These are phyloP conservation scores for Urtica urens DNA, from an alignment of 306 rosid species.

Conservation along the genomic window DNA sequence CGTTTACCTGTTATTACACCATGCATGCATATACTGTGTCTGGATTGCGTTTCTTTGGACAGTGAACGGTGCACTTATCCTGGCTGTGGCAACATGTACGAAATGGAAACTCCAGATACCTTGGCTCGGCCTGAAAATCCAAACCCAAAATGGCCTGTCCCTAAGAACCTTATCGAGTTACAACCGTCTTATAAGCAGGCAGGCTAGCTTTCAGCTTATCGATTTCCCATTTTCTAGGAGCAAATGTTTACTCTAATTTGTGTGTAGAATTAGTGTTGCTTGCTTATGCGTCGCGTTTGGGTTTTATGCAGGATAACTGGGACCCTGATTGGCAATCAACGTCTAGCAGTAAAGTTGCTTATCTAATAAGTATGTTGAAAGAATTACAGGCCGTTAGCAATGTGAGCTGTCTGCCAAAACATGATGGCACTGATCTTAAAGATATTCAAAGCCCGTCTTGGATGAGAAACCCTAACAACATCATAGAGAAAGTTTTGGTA, in stretches of 20 bases:
- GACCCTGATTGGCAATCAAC: constrained; percentile 99
- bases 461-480: constrained; percentile 19
- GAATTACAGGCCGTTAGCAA: constrained; percentile 50
- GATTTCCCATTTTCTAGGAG: not conserved
- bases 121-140: constrained; percentile 88
- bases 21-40: constrained; percentile 84
- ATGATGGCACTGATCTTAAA: constrained; percentile 16
- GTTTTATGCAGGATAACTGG: constrained; percentile 74
- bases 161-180: constrained; percentile 91
- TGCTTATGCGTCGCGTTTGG: constrained; percentile 12
- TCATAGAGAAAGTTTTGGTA: constrained; percentile 64
- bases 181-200: constrained; percentile 97
- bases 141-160: constrained; percentile 92
- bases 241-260: not conserved
- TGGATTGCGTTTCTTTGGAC: constrained; percentile 78
- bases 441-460: constrained; percentile 22
- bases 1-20: constrained; percentile 91
- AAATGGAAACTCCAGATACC: constrained; percentile 80
- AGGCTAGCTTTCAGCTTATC: constrained; percentile 17
- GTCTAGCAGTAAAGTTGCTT: constrained; percentile 85
- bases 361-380: constrained; percentile 57
- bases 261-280: not conserved
- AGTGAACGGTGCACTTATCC: constrained; percentile 71
- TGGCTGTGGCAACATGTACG: constrained; percentile 70
- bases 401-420: constrained; percentile 17